A percentile compares a stretch with the other conserved stretches of the same genome.
Conservation (phyloP, 2,329 filamentous ascomycete genomes). For the Cladobotryum protrusum region DNA sequence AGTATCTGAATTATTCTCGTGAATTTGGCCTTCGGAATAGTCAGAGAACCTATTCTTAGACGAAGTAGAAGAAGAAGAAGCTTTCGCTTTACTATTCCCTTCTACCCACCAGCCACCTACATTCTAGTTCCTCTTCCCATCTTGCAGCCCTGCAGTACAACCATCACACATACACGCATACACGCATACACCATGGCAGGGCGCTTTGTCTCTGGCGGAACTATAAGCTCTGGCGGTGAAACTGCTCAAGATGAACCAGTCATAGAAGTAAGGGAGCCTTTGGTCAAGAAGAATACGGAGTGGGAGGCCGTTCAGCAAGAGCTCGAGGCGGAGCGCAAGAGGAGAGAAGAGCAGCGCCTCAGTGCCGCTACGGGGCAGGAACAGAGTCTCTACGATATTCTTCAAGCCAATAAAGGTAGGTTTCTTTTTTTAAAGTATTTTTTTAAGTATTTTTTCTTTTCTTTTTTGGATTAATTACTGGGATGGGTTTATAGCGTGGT, state of each 20-base stretch:
- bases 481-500: too few species aligned
- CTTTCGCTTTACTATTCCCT: background rate
- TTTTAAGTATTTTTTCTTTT: background rate
- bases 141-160: background rate
- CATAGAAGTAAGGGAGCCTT: conserved; percentile 14
- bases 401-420: conserved; percentile 78
- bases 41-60: too few species aligned
- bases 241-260: conserved; percentile 16
- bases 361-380: conserved; percentile 39
- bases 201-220: conserved; percentile 51
- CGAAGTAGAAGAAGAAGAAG: too few species aligned
- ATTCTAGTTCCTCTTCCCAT: background rate
- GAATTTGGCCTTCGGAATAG: too few species aligned
- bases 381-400: conserved; percentile 63
- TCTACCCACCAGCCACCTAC: background rate
- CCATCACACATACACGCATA: background rate
- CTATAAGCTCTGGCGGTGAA: conserved; percentile 26
- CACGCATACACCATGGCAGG: conserved; percentile 36
- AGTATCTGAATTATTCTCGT: too few species aligned
- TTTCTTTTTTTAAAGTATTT: background rate
- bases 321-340: conserved; percentile 53
- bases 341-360: conserved; percentile 45
- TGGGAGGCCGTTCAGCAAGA: conserved; percentile 62
- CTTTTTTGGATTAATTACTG: background rate
- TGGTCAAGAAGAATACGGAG: conserved; percentile 31